phyloP scores from a whole-genome alignment of 176 grass and related monocot species.

The Microstegium vimineum region DNA sequence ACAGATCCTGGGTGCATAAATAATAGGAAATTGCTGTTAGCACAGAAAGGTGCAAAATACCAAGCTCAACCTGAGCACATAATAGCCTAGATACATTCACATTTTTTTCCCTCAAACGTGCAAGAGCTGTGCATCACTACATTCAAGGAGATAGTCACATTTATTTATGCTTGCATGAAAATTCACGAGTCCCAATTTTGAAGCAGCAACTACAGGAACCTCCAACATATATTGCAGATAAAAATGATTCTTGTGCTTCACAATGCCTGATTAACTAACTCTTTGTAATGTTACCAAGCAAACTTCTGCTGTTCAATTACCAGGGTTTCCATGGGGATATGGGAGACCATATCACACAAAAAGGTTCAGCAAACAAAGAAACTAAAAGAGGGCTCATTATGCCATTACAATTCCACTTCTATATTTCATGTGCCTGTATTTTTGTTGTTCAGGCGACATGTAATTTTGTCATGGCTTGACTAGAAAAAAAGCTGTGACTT shows the following conservation, averaged over 20 bases:
- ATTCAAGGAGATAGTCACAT: neutral
- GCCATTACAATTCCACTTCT: neutral
- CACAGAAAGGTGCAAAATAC: neutral
- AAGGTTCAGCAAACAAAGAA: conserved; percentile 18
- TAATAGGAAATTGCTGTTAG: conserved; percentile 14
- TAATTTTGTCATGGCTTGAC: too few species aligned
- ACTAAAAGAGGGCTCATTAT: neutral
- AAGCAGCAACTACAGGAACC: neutral
- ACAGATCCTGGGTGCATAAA: too few species aligned
- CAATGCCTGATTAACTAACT: neutral
- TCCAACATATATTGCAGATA: neutral
- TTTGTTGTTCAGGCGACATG: too few species aligned
- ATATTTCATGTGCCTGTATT: too few species aligned
- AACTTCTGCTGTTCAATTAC: neutral
- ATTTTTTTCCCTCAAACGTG: too few species aligned
- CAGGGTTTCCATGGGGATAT: neutral
- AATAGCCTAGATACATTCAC: neutral
- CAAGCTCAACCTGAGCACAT: neutral
- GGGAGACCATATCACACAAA: neutral
- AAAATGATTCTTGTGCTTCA: neutral
- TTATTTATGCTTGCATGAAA: neutral
- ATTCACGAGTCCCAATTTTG: neutral
- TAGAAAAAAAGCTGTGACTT: too few species aligned
- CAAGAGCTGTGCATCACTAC: too few species aligned
- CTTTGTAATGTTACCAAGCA: conserved; percentile 1